Evolutionary conservation across 495 filamentous ascomycete species (phyloP), one percentile per base, ranked within the genome.

Genomic region (Daldinia childiae): DNA sequence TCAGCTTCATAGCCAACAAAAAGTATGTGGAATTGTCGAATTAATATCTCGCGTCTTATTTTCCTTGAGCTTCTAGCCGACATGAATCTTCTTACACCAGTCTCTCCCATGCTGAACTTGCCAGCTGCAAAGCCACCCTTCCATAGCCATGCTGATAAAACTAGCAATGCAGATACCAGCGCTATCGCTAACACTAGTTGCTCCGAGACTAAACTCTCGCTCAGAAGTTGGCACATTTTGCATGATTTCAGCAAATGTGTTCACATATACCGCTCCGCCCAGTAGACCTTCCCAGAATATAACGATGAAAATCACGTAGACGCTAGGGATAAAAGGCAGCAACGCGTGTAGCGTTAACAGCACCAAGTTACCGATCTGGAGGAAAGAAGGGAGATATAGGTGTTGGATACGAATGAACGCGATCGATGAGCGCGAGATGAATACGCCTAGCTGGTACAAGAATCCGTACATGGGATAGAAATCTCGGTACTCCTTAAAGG

Each of bases 201-300:
- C 95, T 2, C 91, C 89, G 2, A 99, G 82, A 52, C 91, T 94
- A 75, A 97, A 98, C 80, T 99, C 95, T 17, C 95, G 84, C 48
- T 98, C 95, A 38, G 88, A 86, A 6, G 84, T 78, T 0, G 88
- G 86, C 0, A 97, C 91, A 8, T 88, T 87, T 60, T 98, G 92
- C 73, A 90, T 89, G 66, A 99, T 78, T 78, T 95, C 91, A 0
- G 94, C 93, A 80, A 97, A 99, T 0, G 94, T 97, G 66, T 95
- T 97, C 50, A 98, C 93, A 74, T 99, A 99, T 0, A 98, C 95
- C 8, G 90, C 80, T 0, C 95, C 95, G 6, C 95, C 95, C 0
- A 99, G 83, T 41, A 99, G 78, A 0, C 95, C 95, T 76, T 97
- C 95, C 95, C 95, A 98, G 76, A 98, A 97, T n/a, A 97, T 81